Evolutionary conservation across 139 green algal species (phyloP), one percentile per base, ranked within the genome.

Genomic region (Edaphochlamys debaryana): DNA sequence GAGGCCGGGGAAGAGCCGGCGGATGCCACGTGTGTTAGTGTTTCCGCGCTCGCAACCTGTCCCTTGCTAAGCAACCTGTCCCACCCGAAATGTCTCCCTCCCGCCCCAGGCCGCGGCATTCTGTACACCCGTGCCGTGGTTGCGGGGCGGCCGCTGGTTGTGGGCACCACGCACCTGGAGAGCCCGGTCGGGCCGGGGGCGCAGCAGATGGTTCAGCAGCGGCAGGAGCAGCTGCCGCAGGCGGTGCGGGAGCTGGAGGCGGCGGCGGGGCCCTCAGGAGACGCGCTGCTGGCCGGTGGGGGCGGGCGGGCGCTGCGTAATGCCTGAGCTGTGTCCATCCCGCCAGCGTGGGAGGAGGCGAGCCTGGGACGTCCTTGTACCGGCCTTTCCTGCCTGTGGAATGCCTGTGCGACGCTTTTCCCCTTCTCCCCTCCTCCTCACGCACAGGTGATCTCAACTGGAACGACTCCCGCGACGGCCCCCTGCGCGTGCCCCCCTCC

Each of bases 361-460:
- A 15, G 48, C 48, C 11, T 11, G 17, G 17, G 25, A 63, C 25
- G 56, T n/a, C 25, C 56, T 4, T 6, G 13, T 4, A 4, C 52
- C 13, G 17, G 52, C 4, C 13, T 25, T 29, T 29, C 48, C 48
- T 54, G 48, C 48, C 48, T 62, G 52, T 62, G 13, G 52, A 15
- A 62, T 25, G 15, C 29, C 52, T 29, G 52, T 25, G 17, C 6
- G 17, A 22, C 17, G 13, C 52, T 25, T 25, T 62, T 4, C 13
- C 20, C 9, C 52, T 6, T 30, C 17, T 29, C 20, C 20, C 13
- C 17, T 25, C 20, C 20, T n/a, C 6, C 27, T 22, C 0, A 22
- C 20, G 19, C n/a, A 64, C 75, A 76, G 92, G 92, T 20, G 92
- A 95, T 82, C 87, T 93, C 67, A 94, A 94, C 86, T 94, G 90